Evolutionary conservation across 257 asterid species (phyloP).

Genomic region (Lycium ferocissimum): DNA sequence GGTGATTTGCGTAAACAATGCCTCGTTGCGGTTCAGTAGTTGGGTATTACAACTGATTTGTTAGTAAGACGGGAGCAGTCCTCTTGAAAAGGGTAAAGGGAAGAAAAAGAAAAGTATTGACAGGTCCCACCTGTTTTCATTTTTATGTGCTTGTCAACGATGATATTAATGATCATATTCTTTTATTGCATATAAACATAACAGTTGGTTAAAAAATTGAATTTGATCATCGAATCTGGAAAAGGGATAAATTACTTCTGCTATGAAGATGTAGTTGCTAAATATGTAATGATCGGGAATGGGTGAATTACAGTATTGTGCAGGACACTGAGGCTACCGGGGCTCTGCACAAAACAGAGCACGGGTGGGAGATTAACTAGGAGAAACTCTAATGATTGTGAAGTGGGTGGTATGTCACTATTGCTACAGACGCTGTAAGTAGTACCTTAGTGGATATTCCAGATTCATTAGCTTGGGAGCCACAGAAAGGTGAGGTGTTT

Average conservation of each 20-base stretch:
- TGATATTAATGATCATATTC: neutral
- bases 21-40: neutral
- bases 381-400: conserved; percentile 24
- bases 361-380: conserved; percentile 11
- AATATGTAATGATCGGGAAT: conserved; percentile 9
- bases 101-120: conserved; percentile 18
- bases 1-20: neutral
- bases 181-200: neutral
- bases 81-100: conserved; percentile 4
- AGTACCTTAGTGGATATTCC: conserved; percentile 21
- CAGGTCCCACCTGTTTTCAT: conserved; percentile 9
- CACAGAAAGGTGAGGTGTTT: neutral
- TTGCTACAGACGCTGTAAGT: neutral
- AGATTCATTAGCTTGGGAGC: conserved; percentile 1
- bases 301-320: neutral
- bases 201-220: neutral
- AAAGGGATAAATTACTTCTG: neutral
- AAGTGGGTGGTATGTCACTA: neutral
- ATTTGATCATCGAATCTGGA: conserved; percentile 23
- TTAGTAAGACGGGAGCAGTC: neutral
- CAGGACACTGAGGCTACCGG: neutral
- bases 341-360: conserved; percentile 17
- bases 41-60: conserved; percentile 5
- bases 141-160: neutral
- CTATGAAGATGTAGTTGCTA: neutral